phyloP scores from a whole-genome alignment of 179 eudicot genomes.

The Spergularia azorica region DNA sequence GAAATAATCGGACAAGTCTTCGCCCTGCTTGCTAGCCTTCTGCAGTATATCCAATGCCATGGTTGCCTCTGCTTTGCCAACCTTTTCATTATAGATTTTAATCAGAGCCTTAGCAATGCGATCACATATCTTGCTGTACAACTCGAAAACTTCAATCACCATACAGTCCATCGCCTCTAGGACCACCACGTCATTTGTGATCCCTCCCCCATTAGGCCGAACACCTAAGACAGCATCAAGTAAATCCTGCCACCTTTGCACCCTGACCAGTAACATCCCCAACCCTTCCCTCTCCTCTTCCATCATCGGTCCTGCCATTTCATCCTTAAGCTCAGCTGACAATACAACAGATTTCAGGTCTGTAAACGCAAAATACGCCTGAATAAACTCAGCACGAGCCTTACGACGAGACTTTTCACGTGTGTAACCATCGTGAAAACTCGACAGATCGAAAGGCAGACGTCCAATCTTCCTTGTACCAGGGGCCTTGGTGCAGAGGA shows the following conservation, averaged over 20 bases:
- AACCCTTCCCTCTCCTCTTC: neutral
- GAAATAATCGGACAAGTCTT: constrained; percentile 51
- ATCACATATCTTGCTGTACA: constrained; percentile 63
- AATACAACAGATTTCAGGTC: constrained; percentile 35
- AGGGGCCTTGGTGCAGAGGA: constrained; percentile 46
- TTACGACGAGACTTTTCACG: constrained; percentile 22
- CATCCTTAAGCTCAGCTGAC: constrained; percentile 27
- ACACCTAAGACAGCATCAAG: constrained; percentile 58
- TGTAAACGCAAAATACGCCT: constrained; percentile 32
- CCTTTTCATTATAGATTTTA: constrained; percentile 33
- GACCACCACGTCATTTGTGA: constrained; percentile 27
- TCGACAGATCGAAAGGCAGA: constrained; percentile 71
- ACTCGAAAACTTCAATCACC: constrained; percentile 63
- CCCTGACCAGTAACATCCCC: constrained; percentile 30
- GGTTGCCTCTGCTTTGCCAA: constrained; percentile 40
- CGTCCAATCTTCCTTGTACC: constrained; percentile 54
- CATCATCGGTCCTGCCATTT: neutral
- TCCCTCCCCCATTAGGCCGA: constrained; percentile 38
- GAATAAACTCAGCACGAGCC: constrained; percentile 45
- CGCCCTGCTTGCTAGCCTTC: constrained; percentile 58
- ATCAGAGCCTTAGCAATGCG: constrained; percentile 55
- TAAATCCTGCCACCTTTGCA: constrained; percentile 58
- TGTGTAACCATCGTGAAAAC: constrained; percentile 38
- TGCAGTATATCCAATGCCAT: constrained; percentile 51
- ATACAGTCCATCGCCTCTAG: constrained; percentile 79